Base-by-base conservation (phyloP, 352 stramenopile species). In the Saprolegnia diclina region DNA sequence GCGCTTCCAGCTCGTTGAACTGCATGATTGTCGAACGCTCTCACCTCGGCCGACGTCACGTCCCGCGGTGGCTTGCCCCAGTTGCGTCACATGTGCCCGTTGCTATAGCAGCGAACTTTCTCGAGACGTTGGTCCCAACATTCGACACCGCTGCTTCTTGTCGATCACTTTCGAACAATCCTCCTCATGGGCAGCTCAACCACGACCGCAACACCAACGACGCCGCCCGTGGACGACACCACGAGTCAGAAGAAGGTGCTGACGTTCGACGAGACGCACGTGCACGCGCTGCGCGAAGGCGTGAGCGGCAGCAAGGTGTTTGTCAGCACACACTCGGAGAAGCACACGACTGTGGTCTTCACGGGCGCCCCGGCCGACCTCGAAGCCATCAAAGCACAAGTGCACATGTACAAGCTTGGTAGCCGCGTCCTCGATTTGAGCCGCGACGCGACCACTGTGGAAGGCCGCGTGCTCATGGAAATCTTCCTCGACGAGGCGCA, bases 221-320 rank as follows among this genome's bases (percentile, higher is more conserved):
- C 42, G 42, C 13, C 42, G 29, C 29, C 29, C 2, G 29, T 35
- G 29, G 29, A 2, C 13, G 42, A 48, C 18, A 7, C 42, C 13
- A 10, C 42, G 42, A n/a, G 11, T 14, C 11, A 14, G 42, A 48
- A n/a, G 13, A 48, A 48, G 18, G 42, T 48, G 18, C 13, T 59
- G 13, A 24, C 13, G 11, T 69, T 69, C 37, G 24, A 69, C 18
- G 63, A 69, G 18, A 61, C 18, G 45, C 26, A 69, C 35, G 26
- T 69, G 0, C 18, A 24, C 4, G 26, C 5, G 18, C 42, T 69
- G 37, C 63, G 50, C n/a, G 63, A 69, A 62, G 45, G 42, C 22
- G 37, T 69, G 1, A 26, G 29, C 29, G 63, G 63, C 13, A 59
- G 52, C 38, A 69, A 69, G 38, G 63, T 69, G 3, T 69, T 69